Base-by-base conservation (phyloP, 2,329 filamentous ascomycete species). In the Aspergillus clavatus region DNA sequence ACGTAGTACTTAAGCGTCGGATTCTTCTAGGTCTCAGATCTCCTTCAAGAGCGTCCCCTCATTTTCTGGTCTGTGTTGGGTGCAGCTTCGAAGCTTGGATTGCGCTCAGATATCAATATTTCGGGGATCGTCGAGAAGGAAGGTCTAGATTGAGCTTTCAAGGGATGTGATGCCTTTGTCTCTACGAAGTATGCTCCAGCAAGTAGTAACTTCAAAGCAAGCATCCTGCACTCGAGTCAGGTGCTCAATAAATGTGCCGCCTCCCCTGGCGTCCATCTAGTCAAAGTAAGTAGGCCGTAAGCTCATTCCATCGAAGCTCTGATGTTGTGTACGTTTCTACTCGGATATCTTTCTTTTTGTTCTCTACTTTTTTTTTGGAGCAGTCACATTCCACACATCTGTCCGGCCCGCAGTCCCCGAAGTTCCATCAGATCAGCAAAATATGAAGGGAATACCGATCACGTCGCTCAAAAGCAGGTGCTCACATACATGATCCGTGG, bases 301-400 rank as follows among this genome's bases (percentile, higher is more conserved):
- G n/a, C n/a, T n/a, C n/a, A 7, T 31, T 3, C 29, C 7, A 16
- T 33, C 29, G 7, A 6, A 16, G 8, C 23, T 33, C 18, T 16
- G 29, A 33, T n/a, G n/a, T n/a, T n/a, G n/a, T n/a, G n/a, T n/a
- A n/a, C n/a, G n/a, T n/a, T n/a, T n/a, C n/a, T n/a, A n/a, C n/a
- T n/a, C 23, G 23, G 23, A 8, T 24, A 24, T 24, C 4, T 5
- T 16, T 35, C 18, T 16, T 18, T 35, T 35, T 35, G 31, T 36
- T 28, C 23, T n/a, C n/a, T n/a, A n/a, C 22, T 40, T 37, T 38
- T 47, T 22, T 27, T 40, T 38, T 45, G 49, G 46, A 49, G 38
- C 40, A 46, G 47, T 53, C 45, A 49, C 53, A 54, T 56, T 57
- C 55, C 53, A 46, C 38, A 43, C 33, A 43, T 40, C 45, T 40